Percentiles rank a stretch among this genome's conserved stretches.
phyloP scores from a whole-genome alignment of 257 asterid species.

The Apocynum venetum region DNA sequence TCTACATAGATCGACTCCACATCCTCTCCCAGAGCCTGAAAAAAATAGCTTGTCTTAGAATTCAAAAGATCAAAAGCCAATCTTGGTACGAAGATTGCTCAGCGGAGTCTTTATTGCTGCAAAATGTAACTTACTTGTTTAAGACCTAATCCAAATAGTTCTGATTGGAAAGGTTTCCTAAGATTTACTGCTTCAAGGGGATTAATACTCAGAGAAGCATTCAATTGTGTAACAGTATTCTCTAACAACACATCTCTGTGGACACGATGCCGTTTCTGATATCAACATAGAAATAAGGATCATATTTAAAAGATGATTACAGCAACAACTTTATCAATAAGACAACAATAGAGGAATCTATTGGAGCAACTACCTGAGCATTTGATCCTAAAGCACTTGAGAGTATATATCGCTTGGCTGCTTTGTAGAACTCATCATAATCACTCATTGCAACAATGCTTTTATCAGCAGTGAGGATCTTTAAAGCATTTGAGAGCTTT shows the following conservation, averaged over 20 bases:
- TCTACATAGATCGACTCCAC: slow-evolving; percentile 55
- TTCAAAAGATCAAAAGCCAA: background rate
- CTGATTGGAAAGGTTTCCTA: slow-evolving; percentile 59
- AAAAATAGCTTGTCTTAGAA: background rate
- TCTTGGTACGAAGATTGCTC: background rate
- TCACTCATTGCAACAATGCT: slow-evolving; percentile 75
- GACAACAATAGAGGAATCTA: background rate
- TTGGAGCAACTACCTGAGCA: slow-evolving; percentile 58
- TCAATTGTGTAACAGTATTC: slow-evolving; percentile 36
- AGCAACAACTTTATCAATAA: background rate
- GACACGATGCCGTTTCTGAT: slow-evolving; percentile 61
- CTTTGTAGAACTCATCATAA: slow-evolving; percentile 64
- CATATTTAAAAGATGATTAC: background rate
- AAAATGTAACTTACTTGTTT: slow-evolving; percentile 50
- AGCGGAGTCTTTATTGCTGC: no score
- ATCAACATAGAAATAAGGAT: slow-evolving; percentile 2
- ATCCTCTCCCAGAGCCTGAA: slow-evolving; percentile 68
- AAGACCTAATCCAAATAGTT: slow-evolving; percentile 67
- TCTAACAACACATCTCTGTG: slow-evolving; percentile 58
- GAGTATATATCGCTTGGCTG: slow-evolving; percentile 44
- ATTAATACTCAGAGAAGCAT: slow-evolving; percentile 29
- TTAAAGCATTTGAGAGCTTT: slow-evolving; percentile 78
- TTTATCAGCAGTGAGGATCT: slow-evolving; percentile 60
- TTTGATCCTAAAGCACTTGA: slow-evolving; percentile 61
- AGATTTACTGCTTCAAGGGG: slow-evolving; percentile 59